Percentiles rank a stretch among this genome's conserved stretches.
These are phyloP conservation scores for Trichoderma sp. DNA, from an alignment of 2,329 filamentous ascomycete species.

Conservation along the genomic window DNA sequence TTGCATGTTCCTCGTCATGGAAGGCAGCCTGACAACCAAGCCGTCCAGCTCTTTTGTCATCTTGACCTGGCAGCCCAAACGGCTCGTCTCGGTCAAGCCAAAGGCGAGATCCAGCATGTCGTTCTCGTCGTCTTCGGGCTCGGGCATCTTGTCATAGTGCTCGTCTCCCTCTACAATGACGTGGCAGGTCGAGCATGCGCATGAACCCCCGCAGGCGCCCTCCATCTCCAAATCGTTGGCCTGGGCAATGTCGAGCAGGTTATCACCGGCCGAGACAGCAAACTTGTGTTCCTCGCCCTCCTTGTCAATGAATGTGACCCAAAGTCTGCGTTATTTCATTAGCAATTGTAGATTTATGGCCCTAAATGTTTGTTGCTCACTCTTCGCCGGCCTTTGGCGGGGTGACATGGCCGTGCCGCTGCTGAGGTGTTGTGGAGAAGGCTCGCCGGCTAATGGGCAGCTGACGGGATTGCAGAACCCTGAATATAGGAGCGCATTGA, in stretches of 20 bases:
- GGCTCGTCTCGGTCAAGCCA: constrained; percentile 80
- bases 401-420: constrained; percentile 76
- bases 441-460: constrained; percentile 43
- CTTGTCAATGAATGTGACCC: constrained; percentile 93
- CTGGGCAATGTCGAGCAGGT: constrained; percentile 92
- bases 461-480: constrained; percentile 15
- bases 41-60: constrained; percentile 93
- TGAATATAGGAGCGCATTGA: constrained; percentile 33
- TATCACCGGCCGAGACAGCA: constrained; percentile 83
- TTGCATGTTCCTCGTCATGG: constrained; percentile 95
- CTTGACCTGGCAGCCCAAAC: constrained; percentile 85
- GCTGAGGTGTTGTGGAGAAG: constrained; percentile 68
- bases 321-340: constrained; percentile 60
- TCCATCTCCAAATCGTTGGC: constrained; percentile 98
- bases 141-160: constrained; percentile 76
- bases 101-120: constrained; percentile 92
- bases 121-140: constrained; percentile 80
- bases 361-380: constrained; percentile 54
- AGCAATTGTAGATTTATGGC: constrained; percentile 18
- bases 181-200: constrained; percentile 91
- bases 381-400: constrained; percentile 90
- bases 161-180: constrained; percentile 77
- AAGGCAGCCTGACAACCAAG: constrained; percentile 79
- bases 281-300: constrained; percentile 77
- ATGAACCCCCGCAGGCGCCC: constrained; percentile 92